Conservation (phyloP, 306 rosid species). For the Gastrolobium bilobum region DNA sequence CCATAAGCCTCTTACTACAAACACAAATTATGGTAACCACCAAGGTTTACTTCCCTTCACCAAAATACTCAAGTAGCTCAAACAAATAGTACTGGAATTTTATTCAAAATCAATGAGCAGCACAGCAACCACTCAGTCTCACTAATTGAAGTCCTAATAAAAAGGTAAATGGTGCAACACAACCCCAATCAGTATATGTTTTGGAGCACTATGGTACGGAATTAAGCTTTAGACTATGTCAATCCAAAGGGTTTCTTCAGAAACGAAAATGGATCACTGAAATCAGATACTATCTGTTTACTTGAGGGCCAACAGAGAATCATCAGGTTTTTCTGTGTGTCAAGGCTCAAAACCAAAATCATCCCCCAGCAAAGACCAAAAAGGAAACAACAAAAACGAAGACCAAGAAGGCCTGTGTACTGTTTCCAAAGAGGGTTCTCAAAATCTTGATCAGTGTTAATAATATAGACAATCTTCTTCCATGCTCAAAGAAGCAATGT, state of each 20-base stretch:
- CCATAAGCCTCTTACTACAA: slow-evolving; percentile 63
- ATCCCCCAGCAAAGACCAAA: slow-evolving; percentile 48
- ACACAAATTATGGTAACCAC: slow-evolving; percentile 52
- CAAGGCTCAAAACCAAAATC: slow-evolving; percentile 56
- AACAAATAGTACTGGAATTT: slow-evolving; percentile 46
- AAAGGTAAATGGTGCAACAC: slow-evolving; percentile 45
- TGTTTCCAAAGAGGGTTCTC: slow-evolving; percentile 35
- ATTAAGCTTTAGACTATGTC: slow-evolving; percentile 61
- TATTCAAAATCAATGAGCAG: slow-evolving; percentile 46
- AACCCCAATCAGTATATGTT: slow-evolving; percentile 41
- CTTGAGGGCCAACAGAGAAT: slow-evolving; percentile 55
- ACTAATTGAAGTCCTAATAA: slow-evolving; percentile 45
- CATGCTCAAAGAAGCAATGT: slow-evolving; percentile 59
- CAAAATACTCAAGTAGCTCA: slow-evolving; percentile 43
- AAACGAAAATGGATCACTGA: slow-evolving; percentile 58
- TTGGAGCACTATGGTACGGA: slow-evolving; percentile 26
- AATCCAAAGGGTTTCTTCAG: slow-evolving; percentile 59
- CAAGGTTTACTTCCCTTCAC: slow-evolving; percentile 50
- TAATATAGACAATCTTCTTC: slow-evolving; percentile 77
- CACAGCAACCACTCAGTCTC: slow-evolving; percentile 47
- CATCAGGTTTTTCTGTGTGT: slow-evolving; percentile 55
- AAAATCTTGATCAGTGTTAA: slow-evolving; percentile 59
- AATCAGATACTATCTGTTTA: slow-evolving; percentile 56
- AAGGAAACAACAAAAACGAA: slow-evolving; percentile 44
- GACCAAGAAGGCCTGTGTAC: slow-evolving; percentile 47